Percentiles rank a stretch among this genome's conserved stretches.
Evolutionary conservation across 1,139 yeast genomes (phyloP).

Genomic region (Suhomyces bolitotheri): DNA sequence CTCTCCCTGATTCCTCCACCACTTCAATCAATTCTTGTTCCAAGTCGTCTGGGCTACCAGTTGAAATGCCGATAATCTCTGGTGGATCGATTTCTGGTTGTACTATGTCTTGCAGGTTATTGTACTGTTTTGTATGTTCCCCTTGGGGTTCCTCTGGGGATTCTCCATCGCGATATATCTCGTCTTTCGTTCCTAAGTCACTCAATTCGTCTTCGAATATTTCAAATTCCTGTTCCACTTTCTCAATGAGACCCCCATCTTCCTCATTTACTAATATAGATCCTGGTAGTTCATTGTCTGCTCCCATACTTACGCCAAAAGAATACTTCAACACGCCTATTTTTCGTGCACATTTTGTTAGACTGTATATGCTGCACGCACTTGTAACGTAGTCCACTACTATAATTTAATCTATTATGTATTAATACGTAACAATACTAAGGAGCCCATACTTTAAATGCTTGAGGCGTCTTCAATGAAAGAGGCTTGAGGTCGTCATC

Average conservation of each 20-base stretch:
- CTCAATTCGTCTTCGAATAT: slow-evolving; percentile 9
- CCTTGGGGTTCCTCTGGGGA: slow-evolving; percentile 15
- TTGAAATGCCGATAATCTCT: background rate
- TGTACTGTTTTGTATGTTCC: background rate
- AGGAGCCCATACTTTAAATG: slow-evolving; percentile 85
- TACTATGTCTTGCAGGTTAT: background rate
- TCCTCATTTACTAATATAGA: no score
- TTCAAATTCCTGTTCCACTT: slow-evolving; percentile 4
- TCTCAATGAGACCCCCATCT: no score
- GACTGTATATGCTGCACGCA: no score
- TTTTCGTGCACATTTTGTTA: no score
- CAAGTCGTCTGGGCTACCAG: background rate
- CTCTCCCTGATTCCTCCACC: background rate
- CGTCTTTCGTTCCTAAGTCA: slow-evolving; percentile 10
- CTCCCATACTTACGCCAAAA: slow-evolving; percentile 2
- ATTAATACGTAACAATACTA: slow-evolving; percentile 17
- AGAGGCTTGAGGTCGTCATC: slow-evolving; percentile 58
- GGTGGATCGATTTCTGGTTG: background rate
- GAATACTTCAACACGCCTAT: no score
- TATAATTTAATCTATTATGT: slow-evolving; percentile 7
- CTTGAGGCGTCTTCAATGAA: slow-evolving; percentile 78
- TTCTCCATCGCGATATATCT: slow-evolving; percentile 17
- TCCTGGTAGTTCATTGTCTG: slow-evolving; percentile 1
- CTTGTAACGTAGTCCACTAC: slow-evolving; percentile 1
- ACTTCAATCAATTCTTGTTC: background rate